Conservation (phyloP, 2,329 filamentous ascomycete species). For the Fusarium odoratissimum region DNA sequence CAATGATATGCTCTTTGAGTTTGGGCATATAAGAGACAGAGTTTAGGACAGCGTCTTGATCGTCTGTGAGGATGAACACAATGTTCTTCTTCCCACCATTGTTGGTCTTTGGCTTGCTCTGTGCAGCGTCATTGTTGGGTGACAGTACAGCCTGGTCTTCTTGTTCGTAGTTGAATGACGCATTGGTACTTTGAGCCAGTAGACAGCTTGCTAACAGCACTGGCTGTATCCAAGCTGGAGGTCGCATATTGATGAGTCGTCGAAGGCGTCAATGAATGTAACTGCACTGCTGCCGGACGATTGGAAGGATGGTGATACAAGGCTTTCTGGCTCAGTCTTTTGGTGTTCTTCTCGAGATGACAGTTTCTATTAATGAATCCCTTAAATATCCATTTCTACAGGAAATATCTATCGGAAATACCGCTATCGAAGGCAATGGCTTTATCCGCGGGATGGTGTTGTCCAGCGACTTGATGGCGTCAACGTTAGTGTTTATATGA, state of each 20-base stretch:
- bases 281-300: neutral
- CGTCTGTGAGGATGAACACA: constrained; percentile 75
- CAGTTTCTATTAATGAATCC: rapidly evolving
- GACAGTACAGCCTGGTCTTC: constrained; percentile 2
- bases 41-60: constrained; percentile 72
- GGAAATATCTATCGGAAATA: neutral
- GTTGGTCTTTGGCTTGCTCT: neutral
- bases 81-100: constrained; percentile 60
- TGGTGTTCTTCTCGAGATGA: neutral
- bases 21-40: constrained; percentile 71
- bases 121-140: neutral
- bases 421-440: neutral
- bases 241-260: constrained; percentile 13
- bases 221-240: constrained; percentile 7
- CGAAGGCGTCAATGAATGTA: neutral
- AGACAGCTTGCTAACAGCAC: constrained; percentile 5
- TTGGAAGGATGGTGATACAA: neutral
- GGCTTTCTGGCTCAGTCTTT: neutral
- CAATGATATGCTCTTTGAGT: constrained; percentile 65
- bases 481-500: constrained; percentile 26
- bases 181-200: neutral
- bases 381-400: rapidly evolving
- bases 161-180: neutral
- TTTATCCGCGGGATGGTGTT: constrained; percentile 21
- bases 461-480: constrained; percentile 33